Evolutionary conservation across 2,329 filamentous ascomycete species (phyloP), one percentile per base, ranked within the genome.

Genomic region (Colletotrichum echinochloae): DNA sequence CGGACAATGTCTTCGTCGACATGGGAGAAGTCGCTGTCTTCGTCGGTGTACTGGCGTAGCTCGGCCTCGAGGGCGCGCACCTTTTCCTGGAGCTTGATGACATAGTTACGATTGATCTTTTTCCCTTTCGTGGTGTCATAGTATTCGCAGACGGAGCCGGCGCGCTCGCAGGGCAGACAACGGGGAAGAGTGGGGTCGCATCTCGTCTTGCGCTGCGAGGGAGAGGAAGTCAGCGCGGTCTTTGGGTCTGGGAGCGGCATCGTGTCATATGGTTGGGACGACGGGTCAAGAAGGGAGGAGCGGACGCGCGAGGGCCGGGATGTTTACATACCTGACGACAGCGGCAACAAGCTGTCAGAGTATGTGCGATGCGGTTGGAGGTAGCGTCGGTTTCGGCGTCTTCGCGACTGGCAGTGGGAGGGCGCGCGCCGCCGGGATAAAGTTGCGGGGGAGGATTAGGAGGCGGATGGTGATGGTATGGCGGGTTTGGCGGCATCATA

Each of bases 101-200:
- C 96, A 83, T 98, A 98, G 77, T 92, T 92, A 73, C 96, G 91
- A 73, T 94, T 93, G 76, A 98, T 94, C 78, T 93, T 95, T 76
- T 90, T 90, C 73, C 93, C 92, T 80, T 95, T 96, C 61, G 92
- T 87, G 37, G 94, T 94, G 81, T 99, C 96, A 80, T 92, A 97
- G 83, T 98, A 99, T 79, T 98, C 95, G 87, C 96, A 99, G 71
- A 90, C 88, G 37, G 94, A 94, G 77, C 95, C 95, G 73, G 94
- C 95, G 75, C 95, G 90, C 82, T 98, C 94, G 83, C 96, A 99
- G 28, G 95, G 95, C 23, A 94, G 88, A 81, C 96, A 99, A 77
- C 93, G 92, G 49, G 96, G 96, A 28, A 99, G 88, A 18, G 93
- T 93, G 5, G 96, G 93, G 82, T 98, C 96, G 84, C 96, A 99